A percentile compares a stretch with the other conserved stretches of the same genome.
Evolutionary conservation across 768 basidiomycete genomes (phyloP).

Genomic region (Dacryopinax primogenitus): DNA sequence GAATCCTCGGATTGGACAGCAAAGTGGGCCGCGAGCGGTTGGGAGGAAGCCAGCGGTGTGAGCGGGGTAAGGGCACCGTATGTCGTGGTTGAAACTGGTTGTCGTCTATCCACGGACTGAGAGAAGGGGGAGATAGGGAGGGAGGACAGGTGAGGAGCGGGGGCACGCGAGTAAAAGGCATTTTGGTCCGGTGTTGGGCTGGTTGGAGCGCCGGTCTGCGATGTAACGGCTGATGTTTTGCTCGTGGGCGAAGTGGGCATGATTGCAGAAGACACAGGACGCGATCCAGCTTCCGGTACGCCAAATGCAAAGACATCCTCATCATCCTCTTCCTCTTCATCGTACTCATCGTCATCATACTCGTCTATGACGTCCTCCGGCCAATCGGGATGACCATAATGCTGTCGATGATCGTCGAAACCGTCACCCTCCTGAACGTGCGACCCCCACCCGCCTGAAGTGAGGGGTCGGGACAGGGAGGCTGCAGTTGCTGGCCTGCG

Average conservation of each 20-base stretch:
- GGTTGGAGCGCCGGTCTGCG: neutral
- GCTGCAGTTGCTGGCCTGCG: neutral
- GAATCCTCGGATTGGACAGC: neutral
- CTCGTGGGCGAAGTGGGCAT: neutral
- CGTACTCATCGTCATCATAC: conserved; percentile 5
- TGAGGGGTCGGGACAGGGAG: neutral
- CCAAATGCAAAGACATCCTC: conserved; percentile 1
- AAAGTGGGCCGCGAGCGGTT: neutral
- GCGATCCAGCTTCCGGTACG: neutral
- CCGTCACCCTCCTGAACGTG: neutral
- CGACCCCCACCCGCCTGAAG: neutral
- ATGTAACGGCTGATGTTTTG: neutral
- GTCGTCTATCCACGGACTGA: neutral
- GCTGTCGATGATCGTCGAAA: neutral
- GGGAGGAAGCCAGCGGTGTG: neutral
- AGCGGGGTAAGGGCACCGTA: neutral
- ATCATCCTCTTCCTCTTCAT: conserved; percentile 1
- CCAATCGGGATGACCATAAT: neutral
- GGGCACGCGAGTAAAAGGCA: neutral
- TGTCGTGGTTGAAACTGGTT: neutral
- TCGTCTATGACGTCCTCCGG: neutral
- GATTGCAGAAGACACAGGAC: neutral
- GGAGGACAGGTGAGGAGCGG: neutral
- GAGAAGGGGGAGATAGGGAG: neutral
- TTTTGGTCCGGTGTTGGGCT: neutral